Evolutionary conservation across 805 yeast genomes (phyloP).

Genomic region (Starmerella powellii): DNA sequence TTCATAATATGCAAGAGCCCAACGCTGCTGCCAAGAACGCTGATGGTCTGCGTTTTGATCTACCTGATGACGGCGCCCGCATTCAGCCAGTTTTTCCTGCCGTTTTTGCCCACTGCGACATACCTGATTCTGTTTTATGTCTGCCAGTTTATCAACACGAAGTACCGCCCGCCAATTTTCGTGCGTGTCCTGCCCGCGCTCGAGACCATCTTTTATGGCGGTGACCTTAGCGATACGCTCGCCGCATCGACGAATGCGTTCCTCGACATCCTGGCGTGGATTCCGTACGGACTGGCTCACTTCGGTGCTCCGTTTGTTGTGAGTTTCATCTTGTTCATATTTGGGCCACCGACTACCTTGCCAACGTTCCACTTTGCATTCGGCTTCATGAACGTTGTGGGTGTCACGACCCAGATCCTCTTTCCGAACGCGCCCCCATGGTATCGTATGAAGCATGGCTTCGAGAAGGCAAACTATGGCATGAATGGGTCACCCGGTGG

Average conservation of each 20-base stretch:
- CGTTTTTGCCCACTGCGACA: conserved; percentile 69
- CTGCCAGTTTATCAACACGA: conserved; percentile 58
- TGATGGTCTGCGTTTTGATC: conserved; percentile 35
- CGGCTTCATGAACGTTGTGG: conserved; percentile 84
- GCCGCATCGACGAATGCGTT: conserved; percentile 56
- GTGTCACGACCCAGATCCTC: conserved; percentile 67
- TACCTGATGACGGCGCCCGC: conserved; percentile 52
- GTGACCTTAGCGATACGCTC: conserved; percentile 69
- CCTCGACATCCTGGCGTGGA: conserved; percentile 81
- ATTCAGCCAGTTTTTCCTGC: conserved; percentile 71
- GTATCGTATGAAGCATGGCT: conserved; percentile 77
- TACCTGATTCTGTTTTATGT: conserved; percentile 79
- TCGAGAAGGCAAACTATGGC: conserved; percentile 77
- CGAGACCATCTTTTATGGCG: conserved; percentile 87
- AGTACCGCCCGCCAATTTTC: conserved; percentile 74
- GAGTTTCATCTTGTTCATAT: conserved; percentile 63
- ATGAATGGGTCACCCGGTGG: conserved; percentile 97
- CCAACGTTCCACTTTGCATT: conserved; percentile 83
- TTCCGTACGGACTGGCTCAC: conserved; percentile 87
- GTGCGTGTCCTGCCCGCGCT: conserved; percentile 82
- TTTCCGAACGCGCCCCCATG: conserved; percentile 98
- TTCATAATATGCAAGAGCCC: conserved; percentile 30
- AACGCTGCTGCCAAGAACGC: conserved; percentile 24
- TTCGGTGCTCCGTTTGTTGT: conserved; percentile 83
- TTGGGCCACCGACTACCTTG: conserved; percentile 82